Evolutionary conservation across 345 rosid species (phyloP), one percentile per base, ranked within the genome.

Genomic region (Euphorbia tirucalli): DNA sequence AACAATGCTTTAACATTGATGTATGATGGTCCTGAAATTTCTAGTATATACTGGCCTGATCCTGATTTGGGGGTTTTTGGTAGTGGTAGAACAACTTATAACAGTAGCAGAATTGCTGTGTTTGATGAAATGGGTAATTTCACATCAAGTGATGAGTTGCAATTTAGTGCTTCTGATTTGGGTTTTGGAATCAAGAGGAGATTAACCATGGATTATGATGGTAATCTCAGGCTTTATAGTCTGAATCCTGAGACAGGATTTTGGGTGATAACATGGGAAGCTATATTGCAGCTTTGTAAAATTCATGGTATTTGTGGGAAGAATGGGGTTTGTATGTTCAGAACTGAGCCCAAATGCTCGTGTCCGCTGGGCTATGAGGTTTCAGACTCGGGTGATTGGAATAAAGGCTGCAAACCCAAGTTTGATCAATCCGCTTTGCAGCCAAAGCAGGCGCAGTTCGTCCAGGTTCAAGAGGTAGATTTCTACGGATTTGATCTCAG

Each of bases 11-110:
- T 85, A 65, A 73, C 61, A 61, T 52, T 85, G 83, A 71, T 78
- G 67, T 81, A 81, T 56, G 82, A 81, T 24, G 88, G 83, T 3
- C 80, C 85, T 6, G 83, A 85, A 6, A 75, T 74, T 62, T 75
- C 85, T 27, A 83, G 82, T 48, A 19, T 81, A 28, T 85, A 85
- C 28, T 83, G 89, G 89, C 89, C 89, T 14, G 16, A 77, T 68
- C 70, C 75, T 0, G 78, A 44, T 70, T 0, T 0, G 0, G 0
- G 0, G 25, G 56, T 41, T 64, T 73, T 48, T 24, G 16, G 1
- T 32, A 77, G 76, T 13, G 52, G 59, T 7, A 79, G 86, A 69
- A 74, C 85, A 21, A 65, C 2, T 44, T 85, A 77, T 37, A 83
- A 81, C 57, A 81, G 72, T 50, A 76, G 80, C 61, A 74, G 85